Conservation (phyloP, 768 basidiomycete genomes). For the Rubroboletus pulcherrimus region DNA sequence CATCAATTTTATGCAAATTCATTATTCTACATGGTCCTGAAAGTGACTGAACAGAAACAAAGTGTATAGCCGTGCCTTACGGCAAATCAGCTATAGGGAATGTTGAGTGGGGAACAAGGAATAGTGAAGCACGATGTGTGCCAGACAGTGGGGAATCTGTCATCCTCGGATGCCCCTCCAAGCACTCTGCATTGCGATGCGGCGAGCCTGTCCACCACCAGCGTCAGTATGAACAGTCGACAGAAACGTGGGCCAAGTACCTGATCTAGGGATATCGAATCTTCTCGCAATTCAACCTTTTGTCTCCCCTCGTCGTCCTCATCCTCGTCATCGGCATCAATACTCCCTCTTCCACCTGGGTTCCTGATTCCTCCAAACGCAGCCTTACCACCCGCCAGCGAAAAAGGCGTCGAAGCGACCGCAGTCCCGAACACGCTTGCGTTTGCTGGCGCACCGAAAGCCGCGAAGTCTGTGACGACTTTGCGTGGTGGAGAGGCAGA, state of each 20-base stretch:
- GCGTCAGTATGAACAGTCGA: background rate
- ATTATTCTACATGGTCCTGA: conserved; percentile 28
- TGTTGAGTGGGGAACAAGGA: conserved; percentile 1
- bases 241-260: conserved; percentile 37
- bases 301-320: conserved; percentile 64
- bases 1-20: conserved; percentile 10
- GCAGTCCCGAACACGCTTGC: conserved; percentile 83
- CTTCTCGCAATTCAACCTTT: conserved; percentile 73
- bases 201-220: conserved; percentile 52
- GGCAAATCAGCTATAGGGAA: conserved; percentile 10
- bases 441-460: conserved; percentile 73
- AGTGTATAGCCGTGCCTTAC: conserved; percentile 5
- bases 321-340: conserved; percentile 72
- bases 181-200: conserved; percentile 87
- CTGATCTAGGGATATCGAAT: conserved; percentile 90
- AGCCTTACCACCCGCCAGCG: conserved; percentile 73
- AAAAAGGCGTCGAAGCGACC: conserved; percentile 77
- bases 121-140: conserved; percentile 1
- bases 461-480: conserved; percentile 84
- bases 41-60: conserved; percentile 13
- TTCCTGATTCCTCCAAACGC: conserved; percentile 78
- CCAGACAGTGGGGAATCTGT: conserved; percentile 18
- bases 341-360: conserved; percentile 32
- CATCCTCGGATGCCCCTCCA: conserved; percentile 70
- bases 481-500: conserved; percentile 74